Base-by-base conservation (phyloP, 306 rosid species). In the Calophaca sinica region DNA sequence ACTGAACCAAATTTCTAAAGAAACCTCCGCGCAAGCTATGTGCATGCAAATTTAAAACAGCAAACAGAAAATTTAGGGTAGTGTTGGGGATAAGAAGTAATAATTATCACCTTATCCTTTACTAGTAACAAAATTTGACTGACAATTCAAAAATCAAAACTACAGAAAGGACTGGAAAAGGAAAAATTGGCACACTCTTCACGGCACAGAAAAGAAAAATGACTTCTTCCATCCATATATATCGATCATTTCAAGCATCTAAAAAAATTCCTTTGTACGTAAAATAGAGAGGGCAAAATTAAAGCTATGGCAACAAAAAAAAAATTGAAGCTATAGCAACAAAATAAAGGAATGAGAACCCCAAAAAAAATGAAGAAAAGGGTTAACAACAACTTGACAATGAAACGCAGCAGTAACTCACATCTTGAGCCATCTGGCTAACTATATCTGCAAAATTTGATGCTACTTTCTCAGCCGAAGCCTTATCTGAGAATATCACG, bases 381-480 rank as follows among this genome's bases (percentile, higher is more conserved):
- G 42, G 12, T 26, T 20, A 55, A 45, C 6, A 67, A 49, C 60
- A 75, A 31, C 39, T 41, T 57, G 33, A 15, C 50, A 28, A 63
- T 4, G 32, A 15, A 65, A 66, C n/a, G n/a, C 68, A 29, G 68
- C 41, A 36, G 80, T 50, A 75, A 80, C 97, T 87, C 81, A 94
- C 98, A 80, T 94, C 98, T 83, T 91, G 98, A 49, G 98, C 96
- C 93, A 94, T 80, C 82, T 94, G 98, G 76, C 96, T 85, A n/a
- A 91, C 87, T 52, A 90, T 84, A 80, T 94, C 98, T 2, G 96
- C 98, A 50, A 94, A 88, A 85, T 72, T 68, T 11, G 98, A 94
- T 53, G 93, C 96, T 80, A 91, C 44, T 70, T 88, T 90, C 63
- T 73, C 86, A 26, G 62, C 72, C 0, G 96, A 87, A 32, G 79